phyloP scores from a whole-genome alignment of 108 stramenopile genomes.

The Cyclotella atomus region DNA sequence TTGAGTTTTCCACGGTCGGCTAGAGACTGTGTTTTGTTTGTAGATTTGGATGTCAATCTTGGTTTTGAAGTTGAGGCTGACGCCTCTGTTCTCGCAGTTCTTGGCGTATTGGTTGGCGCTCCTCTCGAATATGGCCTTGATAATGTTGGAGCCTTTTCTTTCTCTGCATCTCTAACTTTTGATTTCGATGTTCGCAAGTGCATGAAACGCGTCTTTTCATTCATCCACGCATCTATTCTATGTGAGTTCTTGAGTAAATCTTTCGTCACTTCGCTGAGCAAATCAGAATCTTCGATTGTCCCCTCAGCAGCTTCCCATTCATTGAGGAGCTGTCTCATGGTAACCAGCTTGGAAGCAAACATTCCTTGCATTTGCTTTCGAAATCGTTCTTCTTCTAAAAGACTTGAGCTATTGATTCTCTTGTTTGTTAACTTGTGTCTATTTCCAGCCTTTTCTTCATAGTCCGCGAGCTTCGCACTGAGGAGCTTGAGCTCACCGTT shows the following conservation, averaged over 20 bases:
- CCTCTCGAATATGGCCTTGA: neutral
- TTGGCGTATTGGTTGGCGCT: neutral
- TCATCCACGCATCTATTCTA: conserved; percentile 66
- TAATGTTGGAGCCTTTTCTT: neutral
- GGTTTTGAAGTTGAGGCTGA: neutral
- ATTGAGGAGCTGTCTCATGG: conserved; percentile 57
- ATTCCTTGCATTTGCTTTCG: conserved; percentile 86
- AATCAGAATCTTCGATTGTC: conserved; percentile 54
- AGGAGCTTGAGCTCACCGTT: conserved; percentile 82
- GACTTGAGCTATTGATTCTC: conserved; percentile 61
- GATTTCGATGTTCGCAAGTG: conserved; percentile 73
- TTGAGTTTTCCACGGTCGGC: conserved; percentile 1
- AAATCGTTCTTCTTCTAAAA: conserved; percentile 80
- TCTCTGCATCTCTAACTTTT: conserved; percentile 15
- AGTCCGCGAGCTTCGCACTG: conserved; percentile 70
- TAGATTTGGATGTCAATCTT: neutral
- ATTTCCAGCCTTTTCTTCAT: conserved; percentile 74
- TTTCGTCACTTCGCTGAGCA: conserved; percentile 85
- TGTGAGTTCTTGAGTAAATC: conserved; percentile 66
- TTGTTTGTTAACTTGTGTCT: conserved; percentile 76
- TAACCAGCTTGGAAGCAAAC: conserved; percentile 69
- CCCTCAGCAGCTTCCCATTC: conserved; percentile 70
- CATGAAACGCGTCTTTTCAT: conserved; percentile 80
- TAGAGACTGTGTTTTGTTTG: neutral
- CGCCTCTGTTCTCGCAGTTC: neutral